Conservation (phyloP, 371 early-diverging fungal genomes). For the Syncephalastrum contaminatum region DNA sequence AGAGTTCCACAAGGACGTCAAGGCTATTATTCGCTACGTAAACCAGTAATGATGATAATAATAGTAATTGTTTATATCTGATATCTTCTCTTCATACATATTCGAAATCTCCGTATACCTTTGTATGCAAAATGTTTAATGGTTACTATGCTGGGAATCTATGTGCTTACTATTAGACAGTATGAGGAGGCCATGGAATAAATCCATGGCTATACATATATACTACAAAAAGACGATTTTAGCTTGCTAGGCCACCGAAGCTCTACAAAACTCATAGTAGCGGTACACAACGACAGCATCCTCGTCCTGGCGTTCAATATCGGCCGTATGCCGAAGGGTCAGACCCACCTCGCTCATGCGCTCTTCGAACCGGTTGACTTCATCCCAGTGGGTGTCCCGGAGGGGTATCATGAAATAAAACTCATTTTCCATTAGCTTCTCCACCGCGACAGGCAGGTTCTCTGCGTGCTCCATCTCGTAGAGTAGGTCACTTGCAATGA, state of each 20-base stretch:
- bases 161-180: too few species aligned
- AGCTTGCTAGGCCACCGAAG: not conserved
- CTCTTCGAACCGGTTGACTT: constrained; percentile 37
- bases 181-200: too few species aligned
- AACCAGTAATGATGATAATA: constrained; percentile 1
- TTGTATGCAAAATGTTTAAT: too few species aligned
- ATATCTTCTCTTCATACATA: too few species aligned
- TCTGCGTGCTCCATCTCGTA: constrained; percentile 54
- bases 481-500: constrained; percentile 46
- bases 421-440: constrained; percentile 35
- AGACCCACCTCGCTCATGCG: constrained; percentile 33
- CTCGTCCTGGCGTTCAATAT: constrained; percentile 36
- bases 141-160: too few species aligned
- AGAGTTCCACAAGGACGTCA: constrained; percentile 25
- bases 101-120: too few species aligned
- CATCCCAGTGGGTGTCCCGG: constrained; percentile 35
- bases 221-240: too few species aligned
- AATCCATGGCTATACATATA: too few species aligned
- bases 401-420: constrained; percentile 50
- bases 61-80: not conserved
- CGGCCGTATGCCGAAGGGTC: constrained; percentile 9
- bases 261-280: constrained; percentile 27
- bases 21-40: constrained; percentile 16
- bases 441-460: constrained; percentile 36
- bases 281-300: constrained; percentile 41